Percentiles rank a stretch among this genome's conserved stretches.
phyloP scores from a whole-genome alignment of 2,329 filamentous ascomycete species.

The Ophiostoma populinum region DNA sequence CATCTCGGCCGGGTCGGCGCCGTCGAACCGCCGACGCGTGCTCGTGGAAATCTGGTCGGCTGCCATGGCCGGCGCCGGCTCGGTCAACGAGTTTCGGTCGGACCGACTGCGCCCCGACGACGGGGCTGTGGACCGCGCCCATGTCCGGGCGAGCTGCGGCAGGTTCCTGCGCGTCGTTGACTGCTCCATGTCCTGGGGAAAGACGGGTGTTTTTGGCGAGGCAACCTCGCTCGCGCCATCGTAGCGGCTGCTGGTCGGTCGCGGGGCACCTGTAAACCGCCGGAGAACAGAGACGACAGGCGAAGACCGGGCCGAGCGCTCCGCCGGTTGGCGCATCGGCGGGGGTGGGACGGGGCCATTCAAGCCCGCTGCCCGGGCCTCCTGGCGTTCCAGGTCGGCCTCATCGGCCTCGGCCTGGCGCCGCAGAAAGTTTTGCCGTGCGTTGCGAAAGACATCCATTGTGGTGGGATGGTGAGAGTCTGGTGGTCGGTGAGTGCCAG shows the following conservation, averaged over 20 bases:
- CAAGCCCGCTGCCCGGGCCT: constrained; percentile 1
- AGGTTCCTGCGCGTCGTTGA: constrained; percentile 24
- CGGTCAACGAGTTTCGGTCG: constrained; percentile 12
- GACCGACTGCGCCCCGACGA: no score
- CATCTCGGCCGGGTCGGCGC: constrained; percentile 30
- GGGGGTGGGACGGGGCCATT: neutral
- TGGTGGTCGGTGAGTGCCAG: no score
- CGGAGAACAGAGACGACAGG: constrained; percentile 12
- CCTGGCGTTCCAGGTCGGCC: constrained; percentile 14
- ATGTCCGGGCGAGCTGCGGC: no score
- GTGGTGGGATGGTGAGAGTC: neutral
- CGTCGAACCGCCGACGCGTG: constrained; percentile 17
- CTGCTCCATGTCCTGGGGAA: constrained; percentile 21
- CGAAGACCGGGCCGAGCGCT: constrained; percentile 2
- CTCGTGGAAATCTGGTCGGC: constrained; percentile 9
- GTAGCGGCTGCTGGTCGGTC: constrained; percentile 14
- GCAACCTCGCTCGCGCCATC: constrained; percentile 11
- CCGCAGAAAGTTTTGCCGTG: constrained; percentile 10
- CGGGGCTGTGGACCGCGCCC: no score
- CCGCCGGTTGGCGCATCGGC: constrained; percentile 15
- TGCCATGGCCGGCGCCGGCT: neutral
- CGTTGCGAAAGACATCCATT: constrained; percentile 12
- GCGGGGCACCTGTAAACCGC: constrained; percentile 12
- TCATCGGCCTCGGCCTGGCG: constrained; percentile 8
- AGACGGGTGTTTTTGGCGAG: constrained; percentile 30